These are phyloP conservation scores for Pilobolus umbonatus DNA, from an alignment of 192 early-diverging fungal species.

Conservation along the genomic window DNA sequence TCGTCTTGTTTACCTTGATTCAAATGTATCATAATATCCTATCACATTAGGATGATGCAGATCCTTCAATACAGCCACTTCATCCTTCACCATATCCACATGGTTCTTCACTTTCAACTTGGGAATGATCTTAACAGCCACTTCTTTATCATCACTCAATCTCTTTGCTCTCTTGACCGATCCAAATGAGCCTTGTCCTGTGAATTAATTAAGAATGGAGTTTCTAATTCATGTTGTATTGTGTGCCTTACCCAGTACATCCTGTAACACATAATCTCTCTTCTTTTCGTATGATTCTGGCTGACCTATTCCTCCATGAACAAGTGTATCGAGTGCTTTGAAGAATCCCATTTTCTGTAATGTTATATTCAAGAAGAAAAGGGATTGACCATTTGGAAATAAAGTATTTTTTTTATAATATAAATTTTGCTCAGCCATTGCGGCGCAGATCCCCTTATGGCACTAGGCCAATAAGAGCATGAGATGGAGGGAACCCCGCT, in stretches of 20 bases:
- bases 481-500: too few relatives aligned
- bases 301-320: conserved; percentile 38
- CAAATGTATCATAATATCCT: conserved; percentile 73
- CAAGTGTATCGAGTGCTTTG: conserved; percentile 23
- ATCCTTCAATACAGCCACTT: conserved; percentile 81
- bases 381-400: too few relatives aligned
- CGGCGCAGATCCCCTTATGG: too few relatives aligned
- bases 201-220: background rate
- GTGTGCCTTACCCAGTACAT: conserved; percentile 43
- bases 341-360: conserved; percentile 18
- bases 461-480: too few relatives aligned
- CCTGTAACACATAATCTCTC: conserved; percentile 61
- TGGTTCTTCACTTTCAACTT: conserved; percentile 76
- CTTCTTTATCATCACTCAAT: conserved; percentile 64
- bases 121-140: conserved; percentile 90
- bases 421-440: too few relatives aligned
- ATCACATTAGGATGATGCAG: conserved; percentile 88
- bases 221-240: background rate
- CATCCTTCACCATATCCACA: conserved; percentile 87
- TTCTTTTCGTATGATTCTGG: conserved; percentile 60
- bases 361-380: too few relatives aligned
- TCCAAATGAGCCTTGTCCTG: conserved; percentile 61
- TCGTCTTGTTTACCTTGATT: conserved; percentile 24
- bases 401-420: too few relatives aligned
- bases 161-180: conserved; percentile 61